Evolutionary conservation across 2,329 filamentous ascomycete species (phyloP).

Genomic region (Cladosporium velox): DNA sequence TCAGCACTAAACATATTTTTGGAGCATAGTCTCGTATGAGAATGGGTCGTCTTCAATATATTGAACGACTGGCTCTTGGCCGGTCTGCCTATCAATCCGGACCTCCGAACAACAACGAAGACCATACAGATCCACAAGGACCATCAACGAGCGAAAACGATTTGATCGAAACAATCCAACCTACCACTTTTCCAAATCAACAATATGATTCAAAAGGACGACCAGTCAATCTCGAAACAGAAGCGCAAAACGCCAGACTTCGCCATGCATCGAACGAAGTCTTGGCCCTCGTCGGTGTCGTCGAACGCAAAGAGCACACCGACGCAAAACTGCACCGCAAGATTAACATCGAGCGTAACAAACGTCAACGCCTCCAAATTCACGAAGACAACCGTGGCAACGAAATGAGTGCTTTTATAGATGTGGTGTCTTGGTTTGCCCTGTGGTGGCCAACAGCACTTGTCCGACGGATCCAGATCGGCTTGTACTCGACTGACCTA

Average conservation of each 20-base stretch:
- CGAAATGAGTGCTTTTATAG: conserved; percentile 23
- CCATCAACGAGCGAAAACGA: not conserved
- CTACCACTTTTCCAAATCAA: conserved; percentile 34
- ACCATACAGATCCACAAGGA: not conserved
- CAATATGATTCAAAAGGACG: conserved; percentile 49
- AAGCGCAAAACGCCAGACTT: conserved; percentile 42
- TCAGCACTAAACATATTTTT: not conserved
- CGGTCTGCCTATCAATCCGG: conserved; percentile 47
- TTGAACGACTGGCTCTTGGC: conserved; percentile 39
- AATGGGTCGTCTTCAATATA: conserved; percentile 37
- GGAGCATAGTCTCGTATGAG: not conserved
- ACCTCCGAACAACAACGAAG: conserved; percentile 10
- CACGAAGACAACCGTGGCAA: conserved; percentile 32
- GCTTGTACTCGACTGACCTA: conserved; percentile 26
- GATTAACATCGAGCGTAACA: conserved; percentile 20
- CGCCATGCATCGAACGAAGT: conserved; percentile 52
- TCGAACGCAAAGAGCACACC: conserved; percentile 36
- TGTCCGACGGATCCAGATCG: conserved; percentile 29
- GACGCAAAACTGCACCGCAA: conserved; percentile 12
- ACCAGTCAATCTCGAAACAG: conserved; percentile 45
- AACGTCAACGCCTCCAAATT: conserved; percentile 23
- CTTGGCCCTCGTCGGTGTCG: conserved; percentile 50
- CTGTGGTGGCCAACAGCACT: conserved; percentile 29
- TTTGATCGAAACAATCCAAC: not conserved
- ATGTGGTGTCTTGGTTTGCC: conserved; percentile 24